phyloP scores from a whole-genome alignment of 768 basidiomycete genomes.

The Dioszegia hungarica region DNA sequence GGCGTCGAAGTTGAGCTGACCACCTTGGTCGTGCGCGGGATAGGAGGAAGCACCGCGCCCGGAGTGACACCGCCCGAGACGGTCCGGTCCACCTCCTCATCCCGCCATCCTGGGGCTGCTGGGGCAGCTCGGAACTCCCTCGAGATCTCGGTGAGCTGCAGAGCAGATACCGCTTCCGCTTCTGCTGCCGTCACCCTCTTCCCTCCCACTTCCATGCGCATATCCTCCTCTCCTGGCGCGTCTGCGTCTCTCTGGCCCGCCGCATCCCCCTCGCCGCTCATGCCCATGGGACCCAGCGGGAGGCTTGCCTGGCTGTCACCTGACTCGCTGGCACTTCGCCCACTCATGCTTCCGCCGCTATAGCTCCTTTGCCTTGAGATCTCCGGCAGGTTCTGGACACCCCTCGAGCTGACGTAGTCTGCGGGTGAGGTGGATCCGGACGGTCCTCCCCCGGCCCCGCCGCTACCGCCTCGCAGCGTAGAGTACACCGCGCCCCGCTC shows the following conservation, averaged over 20 bases:
- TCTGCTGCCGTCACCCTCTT: not conserved
- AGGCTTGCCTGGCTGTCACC: not conserved
- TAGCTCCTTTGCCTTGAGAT: not conserved
- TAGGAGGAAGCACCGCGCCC: not conserved
- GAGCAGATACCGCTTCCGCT: too few relatives aligned
- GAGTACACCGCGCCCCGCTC: not conserved
- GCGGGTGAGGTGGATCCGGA: constrained; percentile 1
- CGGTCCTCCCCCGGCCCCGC: too few relatives aligned
- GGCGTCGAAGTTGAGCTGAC: not conserved
- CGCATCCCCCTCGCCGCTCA: not conserved
- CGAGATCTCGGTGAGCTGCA: not conserved
- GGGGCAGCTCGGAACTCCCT: not conserved
- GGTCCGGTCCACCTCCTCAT: not conserved
- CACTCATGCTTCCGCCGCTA: not conserved
- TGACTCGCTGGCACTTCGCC: not conserved
- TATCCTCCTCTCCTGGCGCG: not conserved
- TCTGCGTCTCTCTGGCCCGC: not conserved
- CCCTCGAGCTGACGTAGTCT: not conserved
- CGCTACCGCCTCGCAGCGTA: not conserved
- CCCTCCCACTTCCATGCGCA: not conserved
- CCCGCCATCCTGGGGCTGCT: not conserved
- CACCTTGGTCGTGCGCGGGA: constrained; percentile 5
- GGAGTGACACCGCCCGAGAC: not conserved
- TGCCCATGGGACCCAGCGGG: not conserved
- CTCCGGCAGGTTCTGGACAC: too few relatives aligned